These are phyloP conservation scores for Populus tomentosa DNA, from an alignment of 441 rosid species.

Conservation along the genomic window DNA sequence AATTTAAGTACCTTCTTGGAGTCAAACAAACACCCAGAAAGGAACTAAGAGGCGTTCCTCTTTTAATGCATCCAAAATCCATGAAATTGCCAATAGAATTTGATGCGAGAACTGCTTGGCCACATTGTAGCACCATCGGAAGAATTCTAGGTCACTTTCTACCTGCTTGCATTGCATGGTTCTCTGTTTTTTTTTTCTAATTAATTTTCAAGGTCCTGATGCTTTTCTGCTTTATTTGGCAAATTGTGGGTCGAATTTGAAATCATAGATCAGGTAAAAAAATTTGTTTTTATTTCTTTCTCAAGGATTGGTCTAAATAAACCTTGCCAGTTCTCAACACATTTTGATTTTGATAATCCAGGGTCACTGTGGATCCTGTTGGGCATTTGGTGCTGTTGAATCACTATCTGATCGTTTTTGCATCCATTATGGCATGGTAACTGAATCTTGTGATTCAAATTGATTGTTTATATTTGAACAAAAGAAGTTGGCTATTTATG, in stretches of 20 bases:
- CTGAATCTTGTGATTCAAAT: background rate
- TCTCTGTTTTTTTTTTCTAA: background rate
- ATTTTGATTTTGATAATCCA: conserved; percentile 29
- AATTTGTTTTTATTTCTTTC: background rate
- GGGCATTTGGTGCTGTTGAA: conserved; percentile 98
- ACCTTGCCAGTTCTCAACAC: conserved; percentile 6
- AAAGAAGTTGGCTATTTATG: background rate
- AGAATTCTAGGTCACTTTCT: conserved; percentile 68
- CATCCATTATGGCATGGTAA: conserved; percentile 74
- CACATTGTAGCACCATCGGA: conserved; percentile 65
- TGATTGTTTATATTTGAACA: background rate
- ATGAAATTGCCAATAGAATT: conserved; percentile 60
- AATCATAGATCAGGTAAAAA: conserved; percentile 59
- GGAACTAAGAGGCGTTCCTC: conserved; percentile 48
- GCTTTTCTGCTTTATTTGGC: conserved; percentile 21
- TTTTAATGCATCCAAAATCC: conserved; percentile 54
- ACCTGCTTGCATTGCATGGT: background rate
- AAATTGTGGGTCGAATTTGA: conserved; percentile 23
- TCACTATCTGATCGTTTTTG: conserved; percentile 91
- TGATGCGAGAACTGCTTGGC: conserved; percentile 84
- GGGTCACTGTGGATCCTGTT: conserved; percentile 98
- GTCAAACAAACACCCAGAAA: conserved; percentile 59
- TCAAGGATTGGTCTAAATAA: background rate
- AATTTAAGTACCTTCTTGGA: conserved; percentile 78
- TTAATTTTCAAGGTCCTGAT: conserved; percentile 23